phyloP scores from a whole-genome alignment of 2,329 filamentous ascomycete genomes.

The Paramyrothecium sp. region DNA sequence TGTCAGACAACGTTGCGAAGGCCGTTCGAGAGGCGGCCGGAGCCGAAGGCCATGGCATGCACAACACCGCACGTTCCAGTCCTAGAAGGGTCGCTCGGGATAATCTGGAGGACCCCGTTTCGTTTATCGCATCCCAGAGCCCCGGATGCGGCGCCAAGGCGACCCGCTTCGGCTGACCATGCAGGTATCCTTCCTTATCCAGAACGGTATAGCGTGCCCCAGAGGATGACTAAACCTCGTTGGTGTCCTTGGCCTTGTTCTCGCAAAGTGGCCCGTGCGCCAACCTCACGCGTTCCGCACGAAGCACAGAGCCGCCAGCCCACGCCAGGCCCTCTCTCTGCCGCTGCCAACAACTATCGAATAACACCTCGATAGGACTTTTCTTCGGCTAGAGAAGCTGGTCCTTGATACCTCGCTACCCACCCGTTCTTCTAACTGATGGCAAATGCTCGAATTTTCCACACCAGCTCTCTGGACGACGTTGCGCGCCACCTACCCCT shows the following conservation, averaged over 20 bases:
- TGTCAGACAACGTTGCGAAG: no score
- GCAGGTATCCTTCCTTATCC: no score
- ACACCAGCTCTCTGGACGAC: constrained; percentile 25
- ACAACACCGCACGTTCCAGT: no score
- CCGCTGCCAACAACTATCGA: constrained; percentile 24
- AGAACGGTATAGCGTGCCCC: no score
- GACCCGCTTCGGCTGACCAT: no score
- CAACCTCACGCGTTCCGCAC: constrained; percentile 43
- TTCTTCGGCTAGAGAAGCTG: constrained; percentile 13
- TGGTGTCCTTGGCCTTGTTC: neutral
- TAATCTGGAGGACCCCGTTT: no score
- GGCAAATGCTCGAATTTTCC: constrained; percentile 17
- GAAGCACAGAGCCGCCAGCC: constrained; percentile 30
- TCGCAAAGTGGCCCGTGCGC: constrained; percentile 24
- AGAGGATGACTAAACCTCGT: neutral
- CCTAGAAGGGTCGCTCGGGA: no score
- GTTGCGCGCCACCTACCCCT: constrained; percentile 24
- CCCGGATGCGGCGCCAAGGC: no score
- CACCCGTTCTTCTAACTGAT: neutral
- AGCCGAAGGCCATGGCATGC: no score
- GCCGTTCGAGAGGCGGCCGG: no score
- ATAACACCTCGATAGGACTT: constrained; percentile 18
- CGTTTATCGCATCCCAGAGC: no score
- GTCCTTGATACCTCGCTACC: constrained; percentile 8
- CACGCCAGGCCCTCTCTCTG: constrained; percentile 32